phyloP scores from a whole-genome alignment of 2,329 filamentous ascomycete species.

The Passalora sequoiae region DNA sequence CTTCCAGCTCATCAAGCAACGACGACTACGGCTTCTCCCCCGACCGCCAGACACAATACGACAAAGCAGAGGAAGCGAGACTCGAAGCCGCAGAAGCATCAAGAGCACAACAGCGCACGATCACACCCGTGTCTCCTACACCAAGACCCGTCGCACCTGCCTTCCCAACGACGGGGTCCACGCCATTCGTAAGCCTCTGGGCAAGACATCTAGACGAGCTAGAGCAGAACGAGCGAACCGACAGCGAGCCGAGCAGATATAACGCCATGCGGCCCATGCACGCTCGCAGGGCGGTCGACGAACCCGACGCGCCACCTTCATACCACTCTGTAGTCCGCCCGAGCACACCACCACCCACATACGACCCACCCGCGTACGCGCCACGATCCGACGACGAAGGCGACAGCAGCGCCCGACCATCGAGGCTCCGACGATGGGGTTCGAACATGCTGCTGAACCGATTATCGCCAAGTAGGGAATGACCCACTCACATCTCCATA shows the following conservation, averaged over 20 bases:
- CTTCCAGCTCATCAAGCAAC: constrained; percentile 15
- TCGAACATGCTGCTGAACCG: constrained; percentile 2
- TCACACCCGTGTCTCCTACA: constrained; percentile 10
- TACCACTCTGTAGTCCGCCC: constrained; percentile 28
- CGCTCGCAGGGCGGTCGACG: constrained; percentile 24
- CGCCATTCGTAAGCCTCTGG: constrained; percentile 31
- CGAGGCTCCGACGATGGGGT: constrained; percentile 14
- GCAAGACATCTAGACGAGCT: constrained; percentile 27
- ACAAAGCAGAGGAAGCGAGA: constrained; percentile 31
- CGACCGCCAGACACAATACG: constrained; percentile 21
- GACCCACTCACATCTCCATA: too few relatives aligned
- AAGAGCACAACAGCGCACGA: constrained; percentile 17
- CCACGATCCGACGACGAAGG: constrained; percentile 28
- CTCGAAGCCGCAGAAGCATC: constrained; percentile 25
- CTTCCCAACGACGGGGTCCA: constrained; percentile 13
- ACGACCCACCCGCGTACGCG: constrained; percentile 33
- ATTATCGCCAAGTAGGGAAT: background rate
- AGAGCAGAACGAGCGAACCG: constrained; percentile 15
- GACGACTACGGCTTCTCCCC: constrained; percentile 12
- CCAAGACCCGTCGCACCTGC: background rate
- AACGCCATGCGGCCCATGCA: constrained; percentile 21
- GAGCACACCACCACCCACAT: constrained; percentile 30
- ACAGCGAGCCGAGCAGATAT: constrained; percentile 13
- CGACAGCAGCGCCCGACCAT: constrained; percentile 2
- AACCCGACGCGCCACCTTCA: constrained; percentile 27